These are phyloP conservation scores for Apiospora rasikravindrae DNA, from an alignment of 2,329 filamentous ascomycete species.

Conservation along the genomic window DNA sequence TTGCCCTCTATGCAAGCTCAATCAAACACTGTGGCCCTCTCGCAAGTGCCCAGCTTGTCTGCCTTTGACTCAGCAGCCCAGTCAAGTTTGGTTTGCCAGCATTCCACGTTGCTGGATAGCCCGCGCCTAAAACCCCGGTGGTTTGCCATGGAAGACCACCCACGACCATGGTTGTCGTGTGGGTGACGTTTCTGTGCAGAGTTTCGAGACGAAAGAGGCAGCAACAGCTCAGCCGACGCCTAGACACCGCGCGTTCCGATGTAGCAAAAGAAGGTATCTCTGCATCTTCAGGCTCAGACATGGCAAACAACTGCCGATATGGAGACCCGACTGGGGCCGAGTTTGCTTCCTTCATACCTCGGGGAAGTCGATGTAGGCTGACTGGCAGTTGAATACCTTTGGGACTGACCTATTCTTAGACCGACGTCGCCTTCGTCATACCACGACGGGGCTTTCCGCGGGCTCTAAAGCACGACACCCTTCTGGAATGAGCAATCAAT, in stretches of 20 bases:
- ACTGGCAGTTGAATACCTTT: background rate
- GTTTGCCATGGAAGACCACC: background rate
- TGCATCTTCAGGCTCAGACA: background rate
- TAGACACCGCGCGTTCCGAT: background rate
- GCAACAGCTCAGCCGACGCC: background rate
- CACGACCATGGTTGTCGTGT: background rate
- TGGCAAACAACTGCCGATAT: background rate
- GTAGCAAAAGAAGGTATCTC: background rate
- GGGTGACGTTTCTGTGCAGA: background rate
- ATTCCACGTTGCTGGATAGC: background rate
- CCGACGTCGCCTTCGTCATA: background rate
- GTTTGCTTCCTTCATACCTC: background rate
- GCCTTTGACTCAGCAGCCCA: background rate
- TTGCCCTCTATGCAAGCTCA: background rate
- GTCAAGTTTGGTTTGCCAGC: background rate
- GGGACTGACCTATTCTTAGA: background rate
- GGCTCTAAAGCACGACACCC: constrained; percentile 14
- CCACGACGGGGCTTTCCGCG: background rate
- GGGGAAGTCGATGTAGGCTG: background rate
- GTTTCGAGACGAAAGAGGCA: too few relatives aligned
- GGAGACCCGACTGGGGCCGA: background rate
- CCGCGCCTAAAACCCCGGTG: background rate
- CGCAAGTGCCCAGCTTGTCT: background rate
- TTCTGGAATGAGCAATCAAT: background rate
- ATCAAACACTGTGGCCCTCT: background rate